Percentiles rank a stretch among this genome's conserved stretches.
These are phyloP conservation scores for Rosa rugosa DNA, from an alignment of 306 rosid genomes.

Conservation along the genomic window DNA sequence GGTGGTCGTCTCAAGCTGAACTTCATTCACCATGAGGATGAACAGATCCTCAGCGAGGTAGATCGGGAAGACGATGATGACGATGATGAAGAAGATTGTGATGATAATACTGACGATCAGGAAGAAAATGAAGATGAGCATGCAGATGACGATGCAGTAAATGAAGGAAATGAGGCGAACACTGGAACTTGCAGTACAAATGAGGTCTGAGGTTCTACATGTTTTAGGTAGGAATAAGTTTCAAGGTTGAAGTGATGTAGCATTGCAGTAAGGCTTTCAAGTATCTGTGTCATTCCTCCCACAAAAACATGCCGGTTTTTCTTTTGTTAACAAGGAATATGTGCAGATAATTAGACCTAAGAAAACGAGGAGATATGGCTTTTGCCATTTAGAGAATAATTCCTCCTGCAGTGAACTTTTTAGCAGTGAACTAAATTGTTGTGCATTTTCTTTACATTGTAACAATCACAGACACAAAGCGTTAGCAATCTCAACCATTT, in stretches of 20 bases:
- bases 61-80: slow-evolving; percentile 12
- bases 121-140: not conserved
- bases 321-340: slow-evolving; percentile 1
- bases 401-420: not conserved
- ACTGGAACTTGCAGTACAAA: not conserved
- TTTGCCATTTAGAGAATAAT: not conserved
- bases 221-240: slow-evolving; percentile 15
- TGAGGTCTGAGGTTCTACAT: slow-evolving; percentile 9
- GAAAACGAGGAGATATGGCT: not conserved
- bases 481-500: slow-evolving; percentile 8
- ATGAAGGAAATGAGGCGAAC: slow-evolving; percentile 2
- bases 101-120: slow-evolving; percentile 10
- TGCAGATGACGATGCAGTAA: not conserved
- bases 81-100: slow-evolving; percentile 18
- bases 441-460: not conserved
- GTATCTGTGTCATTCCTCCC: not conserved
- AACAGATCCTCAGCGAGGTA: slow-evolving; percentile 18
- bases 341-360: slow-evolving; percentile 10
- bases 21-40: slow-evolving; percentile 52
- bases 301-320: not conserved
- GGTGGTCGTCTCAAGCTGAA: slow-evolving; percentile 74
- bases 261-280: not conserved
- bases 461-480: not conserved
- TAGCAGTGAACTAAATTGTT: not conserved
- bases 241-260: slow-evolving; percentile 7